Evolutionary conservation across 768 basidiomycete species (phyloP).

Genomic region (Boletus huronensis): DNA sequence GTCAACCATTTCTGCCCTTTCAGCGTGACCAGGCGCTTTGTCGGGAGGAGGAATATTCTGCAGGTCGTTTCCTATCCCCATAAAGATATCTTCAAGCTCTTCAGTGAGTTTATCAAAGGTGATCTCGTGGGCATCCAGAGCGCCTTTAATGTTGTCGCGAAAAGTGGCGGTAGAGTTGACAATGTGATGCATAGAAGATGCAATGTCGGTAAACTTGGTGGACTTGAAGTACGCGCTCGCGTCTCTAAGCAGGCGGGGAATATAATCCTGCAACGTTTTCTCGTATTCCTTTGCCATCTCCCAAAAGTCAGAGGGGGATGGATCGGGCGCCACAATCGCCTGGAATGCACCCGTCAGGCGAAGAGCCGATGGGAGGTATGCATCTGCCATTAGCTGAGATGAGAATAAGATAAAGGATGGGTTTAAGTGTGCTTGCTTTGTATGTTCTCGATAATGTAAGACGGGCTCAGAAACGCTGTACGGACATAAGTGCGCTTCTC

Average conservation of each 20-base stretch:
- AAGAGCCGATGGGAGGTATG: background rate
- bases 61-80: background rate
- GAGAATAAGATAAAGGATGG: background rate
- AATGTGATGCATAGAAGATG: constrained; percentile 5
- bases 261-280: background rate
- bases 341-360: background rate
- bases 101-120: constrained; percentile 3
- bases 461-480: background rate
- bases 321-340: background rate
- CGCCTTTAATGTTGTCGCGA: constrained; percentile 6
- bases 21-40: constrained; percentile 2
- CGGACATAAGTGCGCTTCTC: background rate
- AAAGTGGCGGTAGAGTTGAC: constrained; percentile 11
- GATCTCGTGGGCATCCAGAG: constrained; percentile 3
- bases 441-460: background rate
- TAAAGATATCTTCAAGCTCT: constrained; percentile 15
- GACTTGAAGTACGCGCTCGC: constrained; percentile 4
- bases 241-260: constrained; percentile 2
- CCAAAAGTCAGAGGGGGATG: constrained; percentile 9
- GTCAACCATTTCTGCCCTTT: constrained; percentile 4
- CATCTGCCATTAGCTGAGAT: background rate
- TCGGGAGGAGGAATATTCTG: background rate
- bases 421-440: background rate
- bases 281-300: constrained; percentile 4
- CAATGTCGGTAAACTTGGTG: constrained; percentile 3